Evolutionary conservation across 1,284 basidiomycete species (phyloP).

Genomic region (Trichosporon coremiiforme): DNA sequence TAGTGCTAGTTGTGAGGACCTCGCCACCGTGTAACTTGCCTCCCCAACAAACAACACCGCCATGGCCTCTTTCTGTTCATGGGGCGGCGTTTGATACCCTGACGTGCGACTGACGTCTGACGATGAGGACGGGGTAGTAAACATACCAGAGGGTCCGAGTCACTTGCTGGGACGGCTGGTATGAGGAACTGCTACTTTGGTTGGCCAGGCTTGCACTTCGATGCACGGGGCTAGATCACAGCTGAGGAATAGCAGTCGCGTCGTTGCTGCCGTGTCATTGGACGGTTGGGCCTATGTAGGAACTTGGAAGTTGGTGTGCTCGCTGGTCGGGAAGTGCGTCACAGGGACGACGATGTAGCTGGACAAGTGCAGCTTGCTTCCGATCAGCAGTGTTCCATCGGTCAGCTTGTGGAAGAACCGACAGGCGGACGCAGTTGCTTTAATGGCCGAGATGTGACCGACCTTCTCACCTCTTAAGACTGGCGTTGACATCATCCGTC

Average conservation of each 20-base stretch:
- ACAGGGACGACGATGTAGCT: too few species aligned
- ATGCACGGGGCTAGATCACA: too few species aligned
- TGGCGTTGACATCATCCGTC: not conserved
- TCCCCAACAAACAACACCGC: not conserved
- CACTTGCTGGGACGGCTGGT: too few species aligned
- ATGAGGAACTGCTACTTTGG: too few species aligned
- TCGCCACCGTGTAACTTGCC: not conserved
- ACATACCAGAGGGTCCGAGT: not conserved
- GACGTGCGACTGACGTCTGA: not conserved
- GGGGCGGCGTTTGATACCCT: constrained; percentile 5
- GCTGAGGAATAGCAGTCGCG: too few species aligned
- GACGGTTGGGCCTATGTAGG: too few species aligned
- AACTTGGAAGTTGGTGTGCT: too few species aligned
- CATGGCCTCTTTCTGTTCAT: not conserved
- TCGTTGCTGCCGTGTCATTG: too few species aligned
- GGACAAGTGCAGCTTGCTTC: too few species aligned
- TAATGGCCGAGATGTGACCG: constrained; percentile 18
- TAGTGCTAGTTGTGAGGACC: not conserved
- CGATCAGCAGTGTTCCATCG: not conserved
- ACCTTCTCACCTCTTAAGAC: not conserved
- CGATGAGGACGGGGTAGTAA: not conserved
- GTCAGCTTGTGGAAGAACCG: not conserved
- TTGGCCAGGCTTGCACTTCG: too few species aligned
- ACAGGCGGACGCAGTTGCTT: not conserved
- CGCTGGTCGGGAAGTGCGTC: too few species aligned